Percentiles rank a stretch among this genome's conserved stretches.
Evolutionary conservation across 129 eudicot genomes (phyloP).

Genomic region (Pseudognaphalium luteoalbum): DNA sequence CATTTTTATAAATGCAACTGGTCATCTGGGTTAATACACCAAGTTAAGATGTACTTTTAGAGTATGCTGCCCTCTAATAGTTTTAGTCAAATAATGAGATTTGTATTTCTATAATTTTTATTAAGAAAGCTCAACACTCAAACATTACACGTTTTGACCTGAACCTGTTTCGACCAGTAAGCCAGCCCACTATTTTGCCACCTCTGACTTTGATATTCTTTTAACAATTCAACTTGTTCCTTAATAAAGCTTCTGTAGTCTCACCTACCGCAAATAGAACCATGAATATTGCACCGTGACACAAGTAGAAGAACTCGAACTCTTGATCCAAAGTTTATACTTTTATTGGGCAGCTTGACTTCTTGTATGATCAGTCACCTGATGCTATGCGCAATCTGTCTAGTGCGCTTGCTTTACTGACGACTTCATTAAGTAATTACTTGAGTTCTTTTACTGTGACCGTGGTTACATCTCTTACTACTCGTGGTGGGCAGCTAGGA

Average conservation of each 20-base stretch:
- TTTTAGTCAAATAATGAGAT: no score
- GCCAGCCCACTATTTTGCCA: no score
- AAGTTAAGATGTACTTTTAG: neutral
- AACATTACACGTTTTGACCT: no score
- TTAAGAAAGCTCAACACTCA: neutral
- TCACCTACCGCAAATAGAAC: conserved; percentile 42
- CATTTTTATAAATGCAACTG: neutral
- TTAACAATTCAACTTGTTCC: conserved; percentile 28
- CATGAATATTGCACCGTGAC: conserved; percentile 80
- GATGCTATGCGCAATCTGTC: conserved; percentile 90
- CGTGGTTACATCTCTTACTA: conserved; percentile 53
- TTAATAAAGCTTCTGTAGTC: conserved; percentile 74
- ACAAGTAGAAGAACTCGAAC: conserved; percentile 81
- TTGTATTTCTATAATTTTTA: no score
- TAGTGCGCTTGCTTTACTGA: conserved; percentile 65
- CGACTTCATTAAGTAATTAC: conserved; percentile 64
- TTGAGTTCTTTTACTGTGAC: conserved; percentile 80
- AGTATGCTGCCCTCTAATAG: neutral
- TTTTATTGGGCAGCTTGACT: conserved; percentile 80
- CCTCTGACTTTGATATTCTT: no score
- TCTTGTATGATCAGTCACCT: conserved; percentile 87
- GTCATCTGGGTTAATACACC: neutral
- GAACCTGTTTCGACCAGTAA: no score
- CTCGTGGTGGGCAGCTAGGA: conserved; percentile 49
- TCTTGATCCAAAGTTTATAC: conserved; percentile 73